Evolutionary conservation across 352 stramenopile species (phyloP).

Genomic region (Globisporangium splendens): DNA sequence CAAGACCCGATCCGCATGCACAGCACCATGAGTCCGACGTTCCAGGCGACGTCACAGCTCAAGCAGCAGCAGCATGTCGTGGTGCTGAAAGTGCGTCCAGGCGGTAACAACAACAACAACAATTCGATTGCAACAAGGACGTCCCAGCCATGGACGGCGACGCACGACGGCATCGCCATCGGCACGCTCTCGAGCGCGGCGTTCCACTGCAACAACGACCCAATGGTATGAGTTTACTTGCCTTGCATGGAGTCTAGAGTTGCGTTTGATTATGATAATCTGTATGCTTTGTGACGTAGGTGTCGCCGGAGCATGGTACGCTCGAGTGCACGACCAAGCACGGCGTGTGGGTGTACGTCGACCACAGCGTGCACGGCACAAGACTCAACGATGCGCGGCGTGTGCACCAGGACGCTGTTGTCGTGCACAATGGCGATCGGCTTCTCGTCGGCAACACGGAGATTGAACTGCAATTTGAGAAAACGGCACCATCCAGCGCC

Average conservation of each 20-base stretch:
- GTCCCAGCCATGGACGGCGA: slow-evolving; percentile 2
- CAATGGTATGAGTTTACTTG: slow-evolving; percentile 6
- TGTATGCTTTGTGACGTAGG: neutral
- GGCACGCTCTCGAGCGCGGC: slow-evolving; percentile 16
- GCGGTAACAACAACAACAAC: slow-evolving; percentile 7
- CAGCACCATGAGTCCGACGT: slow-evolving; percentile 1
- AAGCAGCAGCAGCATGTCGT: slow-evolving; percentile 5
- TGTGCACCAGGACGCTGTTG: slow-evolving; percentile 43
- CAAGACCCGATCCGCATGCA: neutral
- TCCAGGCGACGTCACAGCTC: neutral
- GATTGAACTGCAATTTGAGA: slow-evolving; percentile 37
- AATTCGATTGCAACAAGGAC: neutral
- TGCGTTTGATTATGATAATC: too few relatives aligned
- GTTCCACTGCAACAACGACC: slow-evolving; percentile 22
- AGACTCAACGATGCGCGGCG: slow-evolving; percentile 30
- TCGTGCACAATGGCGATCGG: slow-evolving; percentile 56
- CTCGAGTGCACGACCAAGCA: slow-evolving; percentile 42
- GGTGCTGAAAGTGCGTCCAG: slow-evolving; percentile 12
- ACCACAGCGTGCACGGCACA: slow-evolving; percentile 60
- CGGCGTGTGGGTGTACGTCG: slow-evolving; percentile 73
- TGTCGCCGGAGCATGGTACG: slow-evolving; percentile 34
- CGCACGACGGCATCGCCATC: slow-evolving; percentile 20
- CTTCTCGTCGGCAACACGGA: slow-evolving; percentile 54
- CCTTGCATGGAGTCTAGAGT: neutral
- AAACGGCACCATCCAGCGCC: neutral